A percentile compares a stretch with the other conserved stretches of the same genome.
Evolutionary conservation across 129 eudicot species (phyloP).

Genomic region (Calendula officinalis): DNA sequence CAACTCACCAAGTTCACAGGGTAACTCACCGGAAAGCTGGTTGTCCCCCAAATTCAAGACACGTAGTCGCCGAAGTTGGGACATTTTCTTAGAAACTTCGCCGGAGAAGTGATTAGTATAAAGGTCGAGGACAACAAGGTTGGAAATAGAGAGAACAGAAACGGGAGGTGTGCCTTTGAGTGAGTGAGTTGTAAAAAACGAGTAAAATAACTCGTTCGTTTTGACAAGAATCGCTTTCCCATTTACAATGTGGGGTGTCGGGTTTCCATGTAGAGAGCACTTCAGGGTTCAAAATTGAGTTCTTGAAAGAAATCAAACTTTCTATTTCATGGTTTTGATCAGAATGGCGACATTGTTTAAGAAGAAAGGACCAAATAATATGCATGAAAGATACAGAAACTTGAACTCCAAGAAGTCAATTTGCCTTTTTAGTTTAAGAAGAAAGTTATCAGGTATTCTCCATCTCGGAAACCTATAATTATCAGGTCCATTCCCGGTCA

Average conservation of each 20-base stretch:
- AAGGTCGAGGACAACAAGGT: constrained; percentile 48
- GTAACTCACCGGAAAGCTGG: constrained; percentile 48
- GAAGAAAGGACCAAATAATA: no score
- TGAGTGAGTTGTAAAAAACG: constrained; percentile 32
- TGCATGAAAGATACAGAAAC: no score
- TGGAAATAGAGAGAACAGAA: constrained; percentile 40
- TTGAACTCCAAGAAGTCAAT: no score
- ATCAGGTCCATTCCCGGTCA: no score
- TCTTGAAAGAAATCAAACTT: constrained; percentile 44
- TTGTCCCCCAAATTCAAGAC: constrained; percentile 41
- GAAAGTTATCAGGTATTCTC: no score
- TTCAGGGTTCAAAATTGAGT: constrained; percentile 41
- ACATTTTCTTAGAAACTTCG: constrained; percentile 24
- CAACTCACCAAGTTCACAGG: constrained; percentile 39
- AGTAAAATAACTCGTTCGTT: constrained; percentile 42
- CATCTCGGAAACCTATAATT: no score
- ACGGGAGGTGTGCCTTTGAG: constrained; percentile 39
- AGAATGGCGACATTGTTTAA: neutral
- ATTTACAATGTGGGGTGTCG: constrained; percentile 42
- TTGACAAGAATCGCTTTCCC: constrained; percentile 57
- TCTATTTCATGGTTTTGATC: constrained; percentile 25
- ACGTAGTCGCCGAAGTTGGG: constrained; percentile 24
- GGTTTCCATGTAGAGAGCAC: constrained; percentile 48
- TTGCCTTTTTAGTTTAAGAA: no score
- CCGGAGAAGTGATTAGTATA: constrained; percentile 46